phyloP scores from a whole-genome alignment of 2,329 filamentous ascomycete species.

The Cadophora luteo-olivacea region DNA sequence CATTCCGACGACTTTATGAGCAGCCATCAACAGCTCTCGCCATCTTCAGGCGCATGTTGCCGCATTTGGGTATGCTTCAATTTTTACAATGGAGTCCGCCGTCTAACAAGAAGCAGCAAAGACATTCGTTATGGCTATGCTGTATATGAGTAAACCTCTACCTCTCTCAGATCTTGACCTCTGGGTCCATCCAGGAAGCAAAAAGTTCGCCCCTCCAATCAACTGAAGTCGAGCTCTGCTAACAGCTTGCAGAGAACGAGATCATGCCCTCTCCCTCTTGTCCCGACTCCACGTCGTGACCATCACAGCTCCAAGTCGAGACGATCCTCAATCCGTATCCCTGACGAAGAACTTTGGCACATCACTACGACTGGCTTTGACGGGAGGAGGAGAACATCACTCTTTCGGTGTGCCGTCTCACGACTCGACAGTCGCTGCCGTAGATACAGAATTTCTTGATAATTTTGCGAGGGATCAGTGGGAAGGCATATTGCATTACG shows the following conservation, averaged over 20 bases:
- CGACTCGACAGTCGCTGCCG: constrained; percentile 64
- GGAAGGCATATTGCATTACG: constrained; percentile 95
- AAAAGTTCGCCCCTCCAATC: constrained; percentile 50
- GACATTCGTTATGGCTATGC: constrained; percentile 91
- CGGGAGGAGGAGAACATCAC: constrained; percentile 82
- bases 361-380: constrained; percentile 85
- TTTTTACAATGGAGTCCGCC: constrained; percentile 23
- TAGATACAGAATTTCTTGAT: constrained; percentile 79
- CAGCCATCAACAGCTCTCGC: constrained; percentile 95
- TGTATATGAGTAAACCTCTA: constrained; percentile 87
- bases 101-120: constrained; percentile 66
- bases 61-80: constrained; percentile 74
- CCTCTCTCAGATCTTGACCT: constrained; percentile 80
- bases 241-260: constrained; percentile 67
- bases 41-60: constrained; percentile 96
- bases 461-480: constrained; percentile 86
- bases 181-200: constrained; percentile 78
- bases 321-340: constrained; percentile 72
- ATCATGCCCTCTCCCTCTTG: constrained; percentile 82
- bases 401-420: constrained; percentile 89
- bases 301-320: constrained; percentile 65
- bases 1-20: constrained; percentile 90
- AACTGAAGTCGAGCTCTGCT: constrained; percentile 19
- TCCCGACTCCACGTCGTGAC: constrained; percentile 86
- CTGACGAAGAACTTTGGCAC: constrained; percentile 83